These are phyloP conservation scores for Aaosphaeria arxii DNA, from an alignment of 2,329 filamentous ascomycete genomes.

Conservation along the genomic window DNA sequence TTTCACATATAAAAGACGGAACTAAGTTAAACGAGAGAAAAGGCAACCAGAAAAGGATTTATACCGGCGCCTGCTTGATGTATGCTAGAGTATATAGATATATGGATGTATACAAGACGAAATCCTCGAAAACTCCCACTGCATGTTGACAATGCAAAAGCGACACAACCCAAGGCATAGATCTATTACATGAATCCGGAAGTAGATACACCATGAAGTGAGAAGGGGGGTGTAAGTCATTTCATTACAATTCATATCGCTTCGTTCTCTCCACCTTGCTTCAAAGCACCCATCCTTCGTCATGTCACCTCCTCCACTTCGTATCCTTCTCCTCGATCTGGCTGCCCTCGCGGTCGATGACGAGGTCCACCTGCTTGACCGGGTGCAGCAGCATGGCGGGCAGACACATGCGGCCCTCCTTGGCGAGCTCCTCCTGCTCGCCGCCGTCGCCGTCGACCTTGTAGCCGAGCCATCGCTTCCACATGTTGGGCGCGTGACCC, in stretches of 20 bases:
- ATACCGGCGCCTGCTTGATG: too few species aligned
- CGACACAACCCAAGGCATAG: too few species aligned
- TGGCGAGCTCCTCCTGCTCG: constrained; percentile 40
- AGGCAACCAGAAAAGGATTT: too few species aligned
- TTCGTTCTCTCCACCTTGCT: not conserved
- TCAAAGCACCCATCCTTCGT: not conserved
- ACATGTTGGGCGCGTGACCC: constrained; percentile 52
- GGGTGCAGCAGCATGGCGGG: constrained; percentile 49
- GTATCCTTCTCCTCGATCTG: not conserved
- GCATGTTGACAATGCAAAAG: too few species aligned
- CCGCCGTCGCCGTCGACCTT: constrained; percentile 52
- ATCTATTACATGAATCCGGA: too few species aligned
- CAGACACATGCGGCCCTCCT: constrained; percentile 50
- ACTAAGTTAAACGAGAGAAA: too few species aligned
- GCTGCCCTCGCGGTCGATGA: constrained; percentile 38
- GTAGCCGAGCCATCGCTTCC: constrained; percentile 56
- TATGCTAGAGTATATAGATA: too few species aligned
- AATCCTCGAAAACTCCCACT: too few species aligned
- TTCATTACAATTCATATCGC: not conserved
- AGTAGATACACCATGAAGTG: too few species aligned
- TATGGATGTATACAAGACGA: too few species aligned
- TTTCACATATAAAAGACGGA: too few species aligned
- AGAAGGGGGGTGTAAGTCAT: too few species aligned
- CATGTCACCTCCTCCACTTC: not conserved
- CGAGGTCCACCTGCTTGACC: constrained; percentile 50